These are phyloP conservation scores for Adiantum capillusveneris DNA, from an alignment of 75 land plant genomes.

Conservation along the genomic window DNA sequence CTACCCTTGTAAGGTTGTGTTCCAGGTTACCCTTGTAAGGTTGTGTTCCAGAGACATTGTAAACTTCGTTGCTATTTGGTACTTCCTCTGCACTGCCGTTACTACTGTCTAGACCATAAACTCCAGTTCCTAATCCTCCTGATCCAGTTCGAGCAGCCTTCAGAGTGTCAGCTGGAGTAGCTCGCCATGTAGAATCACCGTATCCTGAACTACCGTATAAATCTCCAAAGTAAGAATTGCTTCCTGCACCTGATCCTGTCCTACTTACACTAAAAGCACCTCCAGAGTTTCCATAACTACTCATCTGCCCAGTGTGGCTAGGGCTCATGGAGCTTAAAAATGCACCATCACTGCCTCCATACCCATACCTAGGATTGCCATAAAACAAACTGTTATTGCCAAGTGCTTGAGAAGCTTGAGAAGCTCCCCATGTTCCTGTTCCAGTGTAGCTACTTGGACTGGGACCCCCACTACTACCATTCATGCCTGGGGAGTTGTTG, in stretches of 20 bases:
- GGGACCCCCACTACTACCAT: not conserved
- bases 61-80: not conserved
- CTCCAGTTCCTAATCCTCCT: not conserved
- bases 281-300: not conserved
- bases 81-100: not conserved
- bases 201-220: conserved; percentile 43
- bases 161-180: conserved; percentile 37
- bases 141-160: not conserved
- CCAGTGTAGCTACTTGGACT: not conserved
- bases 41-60: not conserved
- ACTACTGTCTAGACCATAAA: not conserved
- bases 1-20: no score
- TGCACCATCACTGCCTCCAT: not conserved
- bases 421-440: not conserved
- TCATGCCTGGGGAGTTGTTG: not conserved
- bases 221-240: conserved; percentile 21
- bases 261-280: conserved; percentile 10
- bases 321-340: not conserved
- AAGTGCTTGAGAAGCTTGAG: not conserved
- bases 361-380: not conserved
- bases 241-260: conserved; percentile 25
- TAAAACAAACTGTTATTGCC: not conserved
- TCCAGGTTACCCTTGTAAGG: conserved; percentile 3
- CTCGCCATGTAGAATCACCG: conserved; percentile 64
- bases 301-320: not conserved